Conservation (phyloP, 169 alveolate genomes). For the Nephromyces sp. region DNA sequence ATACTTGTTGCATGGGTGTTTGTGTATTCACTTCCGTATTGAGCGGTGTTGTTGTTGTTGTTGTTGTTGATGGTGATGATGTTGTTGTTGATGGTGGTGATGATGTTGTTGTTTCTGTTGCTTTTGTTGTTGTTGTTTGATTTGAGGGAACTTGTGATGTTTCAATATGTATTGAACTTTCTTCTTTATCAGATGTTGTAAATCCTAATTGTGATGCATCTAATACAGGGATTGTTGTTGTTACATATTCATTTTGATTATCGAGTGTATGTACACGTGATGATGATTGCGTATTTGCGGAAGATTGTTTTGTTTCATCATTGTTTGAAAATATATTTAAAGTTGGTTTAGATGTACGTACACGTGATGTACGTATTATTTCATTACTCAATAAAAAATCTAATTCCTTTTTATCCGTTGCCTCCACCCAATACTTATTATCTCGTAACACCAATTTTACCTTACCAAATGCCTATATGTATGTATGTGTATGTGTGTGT, state of each 20-base stretch:
- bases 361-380: conserved; percentile 62
- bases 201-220: conserved; percentile 49
- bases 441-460: conserved; percentile 84
- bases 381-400: conserved; percentile 67
- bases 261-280: conserved; percentile 2
- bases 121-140: conserved; percentile 2
- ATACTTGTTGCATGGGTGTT: conserved; percentile 33
- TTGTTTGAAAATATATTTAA: too few relatives aligned
- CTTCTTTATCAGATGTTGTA: conserved; percentile 25
- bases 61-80: not conserved
- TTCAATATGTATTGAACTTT: conserved; percentile 31
- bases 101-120: not conserved
- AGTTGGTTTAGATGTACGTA: conserved; percentile 3
- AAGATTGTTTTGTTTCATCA: conserved; percentile 12
- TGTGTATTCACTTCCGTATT: too few relatives aligned
- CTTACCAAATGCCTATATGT: conserved; percentile 69
- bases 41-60: not conserved
- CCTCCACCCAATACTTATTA: conserved; percentile 83
- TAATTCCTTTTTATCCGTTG: conserved; percentile 64
- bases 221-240: conserved; percentile 39
- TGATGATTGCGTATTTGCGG: conserved; percentile 10
- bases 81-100: not conserved
- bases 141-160: conserved; percentile 24
- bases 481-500: not conserved
- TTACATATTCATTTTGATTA: conserved; percentile 30